These are phyloP conservation scores for Rhodocollybia butyracea DNA, from an alignment of 768 basidiomycete species.

Conservation along the genomic window DNA sequence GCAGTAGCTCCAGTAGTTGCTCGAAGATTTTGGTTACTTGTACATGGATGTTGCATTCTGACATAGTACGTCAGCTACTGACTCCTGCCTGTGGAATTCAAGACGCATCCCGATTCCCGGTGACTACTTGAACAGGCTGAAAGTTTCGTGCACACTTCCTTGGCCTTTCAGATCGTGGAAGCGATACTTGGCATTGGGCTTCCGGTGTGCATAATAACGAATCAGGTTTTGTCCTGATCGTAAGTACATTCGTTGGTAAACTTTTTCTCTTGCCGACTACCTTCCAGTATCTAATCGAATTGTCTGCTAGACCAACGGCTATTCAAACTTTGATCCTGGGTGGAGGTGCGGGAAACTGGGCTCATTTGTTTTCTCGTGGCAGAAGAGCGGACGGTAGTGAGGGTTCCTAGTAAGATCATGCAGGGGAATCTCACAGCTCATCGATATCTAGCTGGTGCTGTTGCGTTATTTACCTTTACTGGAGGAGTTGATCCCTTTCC, in stretches of 20 bases:
- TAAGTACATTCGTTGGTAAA: constrained; percentile 17
- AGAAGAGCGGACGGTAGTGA: constrained; percentile 22
- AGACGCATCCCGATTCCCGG: too few relatives aligned
- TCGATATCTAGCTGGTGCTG: not conserved
- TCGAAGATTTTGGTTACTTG: too few relatives aligned
- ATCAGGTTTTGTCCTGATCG: constrained; percentile 17
- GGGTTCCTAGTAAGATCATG: constrained; percentile 1
- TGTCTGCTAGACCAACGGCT: constrained; percentile 16
- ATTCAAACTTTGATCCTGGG: constrained; percentile 18
- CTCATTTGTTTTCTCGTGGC: constrained; percentile 20
- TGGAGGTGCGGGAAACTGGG: constrained; percentile 18
- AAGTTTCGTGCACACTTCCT: too few relatives aligned
- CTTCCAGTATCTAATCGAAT: not conserved
- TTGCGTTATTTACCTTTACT: constrained; percentile 17
- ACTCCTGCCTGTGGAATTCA: too few relatives aligned
- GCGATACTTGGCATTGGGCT: constrained; percentile 18
- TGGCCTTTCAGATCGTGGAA: too few relatives aligned
- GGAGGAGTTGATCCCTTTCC: constrained; percentile 14
- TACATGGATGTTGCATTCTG: too few relatives aligned
- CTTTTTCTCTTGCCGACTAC: not conserved
- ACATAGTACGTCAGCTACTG: too few relatives aligned
- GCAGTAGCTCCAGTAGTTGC: too few relatives aligned
- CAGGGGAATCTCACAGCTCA: not conserved
- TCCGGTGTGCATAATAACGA: constrained; percentile 17
- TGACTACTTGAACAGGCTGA: too few relatives aligned